These are phyloP conservation scores for Colletotrichum lupini DNA, from an alignment of 2,329 filamentous ascomycete genomes.

Conservation along the genomic window DNA sequence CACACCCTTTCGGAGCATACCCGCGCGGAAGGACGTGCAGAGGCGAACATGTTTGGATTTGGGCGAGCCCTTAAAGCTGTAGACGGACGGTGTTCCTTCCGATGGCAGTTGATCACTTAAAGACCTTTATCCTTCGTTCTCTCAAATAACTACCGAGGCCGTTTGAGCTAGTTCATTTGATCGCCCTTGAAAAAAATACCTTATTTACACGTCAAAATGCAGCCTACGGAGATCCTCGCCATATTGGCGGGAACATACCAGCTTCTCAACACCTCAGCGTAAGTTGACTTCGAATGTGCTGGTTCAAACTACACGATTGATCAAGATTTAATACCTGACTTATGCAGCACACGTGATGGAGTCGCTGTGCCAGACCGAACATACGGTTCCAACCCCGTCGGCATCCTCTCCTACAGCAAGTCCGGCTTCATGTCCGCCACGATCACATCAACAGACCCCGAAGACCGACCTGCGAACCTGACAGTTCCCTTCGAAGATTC, in stretches of 20 bases:
- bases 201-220: slow-evolving; percentile 12
- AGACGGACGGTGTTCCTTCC: background rate
- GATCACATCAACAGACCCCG: slow-evolving; percentile 41
- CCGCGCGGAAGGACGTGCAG: slow-evolving; percentile 11
- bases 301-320: rapidly evolving
- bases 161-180: background rate
- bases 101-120: background rate
- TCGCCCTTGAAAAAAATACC: background rate
- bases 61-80: background rate
- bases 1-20: background rate
- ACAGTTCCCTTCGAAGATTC: slow-evolving; percentile 38
- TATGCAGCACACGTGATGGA: slow-evolving; percentile 27
- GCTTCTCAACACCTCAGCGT: slow-evolving; percentile 36
- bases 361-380: slow-evolving; percentile 31
- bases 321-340: background rate
- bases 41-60: slow-evolving; percentile 2
- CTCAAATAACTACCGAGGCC: background rate
- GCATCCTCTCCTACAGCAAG: slow-evolving; percentile 41
- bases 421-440: slow-evolving; percentile 43
- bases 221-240: slow-evolving; percentile 34
- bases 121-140: background rate
- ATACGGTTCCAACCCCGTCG: slow-evolving; percentile 38
- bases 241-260: slow-evolving; percentile 33
- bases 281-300: background rate
- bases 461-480: slow-evolving; percentile 39